Conservation (phyloP, 2,329 filamentous ascomycete species). For the Cadophora sp. region DNA sequence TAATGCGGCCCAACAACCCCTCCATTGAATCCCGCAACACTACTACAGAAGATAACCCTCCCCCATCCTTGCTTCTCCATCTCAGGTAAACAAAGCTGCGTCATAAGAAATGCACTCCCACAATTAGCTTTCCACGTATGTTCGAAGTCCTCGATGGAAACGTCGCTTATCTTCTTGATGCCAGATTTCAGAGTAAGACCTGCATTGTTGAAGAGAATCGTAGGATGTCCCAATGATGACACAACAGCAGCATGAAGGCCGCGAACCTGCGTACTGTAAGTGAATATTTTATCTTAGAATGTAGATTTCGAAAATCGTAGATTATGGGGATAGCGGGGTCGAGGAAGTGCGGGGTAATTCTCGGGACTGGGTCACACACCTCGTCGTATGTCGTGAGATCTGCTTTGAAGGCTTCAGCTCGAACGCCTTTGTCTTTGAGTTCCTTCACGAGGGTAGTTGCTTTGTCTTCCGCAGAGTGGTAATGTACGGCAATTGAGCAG, state of each 20-base stretch:
- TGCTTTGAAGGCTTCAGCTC: conserved; percentile 45
- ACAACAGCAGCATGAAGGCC: conserved; percentile 25
- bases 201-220: conserved; percentile 39
- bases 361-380: conserved; percentile 3
- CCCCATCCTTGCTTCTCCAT: conserved; percentile 49
- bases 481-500: conserved; percentile 52
- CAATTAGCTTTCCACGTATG: conserved; percentile 38
- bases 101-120: conserved; percentile 34
- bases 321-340: background rate
- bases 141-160: conserved; percentile 38
- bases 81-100: conserved; percentile 36
- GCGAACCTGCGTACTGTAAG: conserved; percentile 23
- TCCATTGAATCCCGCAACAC: conserved; percentile 34
- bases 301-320: background rate
- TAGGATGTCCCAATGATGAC: conserved; percentile 25
- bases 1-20: conserved; percentile 38
- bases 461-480: conserved; percentile 45
- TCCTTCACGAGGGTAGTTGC: conserved; percentile 35
- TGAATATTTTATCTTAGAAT: background rate
- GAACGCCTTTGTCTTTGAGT: conserved; percentile 42
- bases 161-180: conserved; percentile 32
- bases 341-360: conserved; percentile 18
- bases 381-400: conserved; percentile 47
- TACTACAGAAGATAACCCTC: conserved; percentile 34
- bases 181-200: conserved; percentile 28